phyloP scores from a whole-genome alignment of 2,329 filamentous ascomycete genomes.

The Nigrospora sphaerica region DNA sequence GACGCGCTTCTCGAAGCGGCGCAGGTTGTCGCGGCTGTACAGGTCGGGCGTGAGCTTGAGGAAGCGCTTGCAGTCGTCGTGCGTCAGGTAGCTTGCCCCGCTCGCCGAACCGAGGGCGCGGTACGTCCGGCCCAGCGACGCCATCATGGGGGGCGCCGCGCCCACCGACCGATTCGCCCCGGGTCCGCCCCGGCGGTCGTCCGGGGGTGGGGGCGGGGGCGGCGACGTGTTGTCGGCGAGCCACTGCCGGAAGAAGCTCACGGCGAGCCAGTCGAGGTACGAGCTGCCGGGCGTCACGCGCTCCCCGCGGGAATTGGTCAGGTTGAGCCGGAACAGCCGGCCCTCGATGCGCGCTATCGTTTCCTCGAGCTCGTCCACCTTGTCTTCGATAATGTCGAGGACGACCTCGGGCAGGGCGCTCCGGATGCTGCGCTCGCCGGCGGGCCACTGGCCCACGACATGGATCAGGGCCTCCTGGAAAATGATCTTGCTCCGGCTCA shows the following conservation, averaged over 20 bases:
- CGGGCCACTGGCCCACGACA: slow-evolving; percentile 90
- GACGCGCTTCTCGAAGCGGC: slow-evolving; percentile 76
- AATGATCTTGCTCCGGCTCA: slow-evolving; percentile 76
- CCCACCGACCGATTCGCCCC: slow-evolving; percentile 13
- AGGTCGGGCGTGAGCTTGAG: slow-evolving; percentile 75
- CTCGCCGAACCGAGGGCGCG: slow-evolving; percentile 62
- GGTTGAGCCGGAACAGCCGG: slow-evolving; percentile 71
- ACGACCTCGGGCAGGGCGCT: slow-evolving; percentile 67
- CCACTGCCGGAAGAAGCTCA: slow-evolving; percentile 88
- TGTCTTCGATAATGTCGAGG: slow-evolving; percentile 87
- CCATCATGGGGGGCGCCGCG: slow-evolving; percentile 36
- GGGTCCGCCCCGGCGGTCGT: slow-evolving; percentile 4
- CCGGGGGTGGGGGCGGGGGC: slow-evolving; percentile 25
- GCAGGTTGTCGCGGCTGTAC: slow-evolving; percentile 80
- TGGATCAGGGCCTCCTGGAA: slow-evolving; percentile 87
- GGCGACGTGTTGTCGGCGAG: slow-evolving; percentile 83
- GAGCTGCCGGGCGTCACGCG: slow-evolving; percentile 71
- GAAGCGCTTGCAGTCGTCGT: slow-evolving; percentile 87
- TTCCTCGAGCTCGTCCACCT: slow-evolving; percentile 86
- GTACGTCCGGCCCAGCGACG: slow-evolving; percentile 66
- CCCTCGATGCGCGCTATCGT: slow-evolving; percentile 72
- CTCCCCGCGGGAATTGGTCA: slow-evolving; percentile 75
- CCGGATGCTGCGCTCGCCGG: slow-evolving; percentile 69
- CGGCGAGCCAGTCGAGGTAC: slow-evolving; percentile 84
- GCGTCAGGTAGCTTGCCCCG: slow-evolving; percentile 60